phyloP scores from a whole-genome alignment of 257 asterid genomes.

The Scutellaria galericulata region DNA sequence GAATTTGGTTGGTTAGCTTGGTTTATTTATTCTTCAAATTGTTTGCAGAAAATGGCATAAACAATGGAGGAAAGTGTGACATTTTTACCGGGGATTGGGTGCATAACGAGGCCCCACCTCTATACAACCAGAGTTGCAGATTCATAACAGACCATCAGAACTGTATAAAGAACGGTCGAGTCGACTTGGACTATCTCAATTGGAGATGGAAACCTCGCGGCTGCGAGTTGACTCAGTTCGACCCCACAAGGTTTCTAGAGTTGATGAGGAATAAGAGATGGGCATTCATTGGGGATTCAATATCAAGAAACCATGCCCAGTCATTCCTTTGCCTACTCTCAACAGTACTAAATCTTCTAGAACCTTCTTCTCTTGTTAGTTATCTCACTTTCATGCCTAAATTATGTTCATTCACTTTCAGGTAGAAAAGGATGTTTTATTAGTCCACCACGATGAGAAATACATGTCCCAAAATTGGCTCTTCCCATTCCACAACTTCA shows the following conservation, averaged over 20 bases:
- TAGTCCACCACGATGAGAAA: constrained; percentile 70
- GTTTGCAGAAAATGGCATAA: constrained; percentile 28
- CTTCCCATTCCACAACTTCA: constrained; percentile 70
- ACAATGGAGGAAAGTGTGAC: constrained; percentile 55
- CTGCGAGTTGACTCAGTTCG: constrained; percentile 63
- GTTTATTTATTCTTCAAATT: neutral
- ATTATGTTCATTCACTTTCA: constrained; percentile 20
- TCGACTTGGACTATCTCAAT: constrained; percentile 66
- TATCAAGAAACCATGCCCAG: constrained; percentile 77
- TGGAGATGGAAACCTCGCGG: constrained; percentile 89
- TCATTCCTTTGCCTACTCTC: constrained; percentile 81
- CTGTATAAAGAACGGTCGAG: constrained; percentile 76
- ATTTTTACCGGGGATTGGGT: constrained; percentile 80
- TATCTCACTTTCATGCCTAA: neutral
- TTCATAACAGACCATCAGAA: constrained; percentile 69
- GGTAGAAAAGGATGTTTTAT: constrained; percentile 58
- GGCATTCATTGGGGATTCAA: constrained; percentile 86
- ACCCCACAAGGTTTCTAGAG: constrained; percentile 64
- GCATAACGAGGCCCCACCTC: constrained; percentile 55
- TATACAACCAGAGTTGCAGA: constrained; percentile 68
- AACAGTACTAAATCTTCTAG: constrained; percentile 68
- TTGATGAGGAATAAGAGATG: constrained; percentile 69
- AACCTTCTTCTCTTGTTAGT: neutral
- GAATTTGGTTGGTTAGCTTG: neutral
- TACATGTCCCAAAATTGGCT: constrained; percentile 66